Evolutionary conservation across 2,329 filamentous ascomycete genomes (phyloP).

Genomic region (Coniochaeta sp.): DNA sequence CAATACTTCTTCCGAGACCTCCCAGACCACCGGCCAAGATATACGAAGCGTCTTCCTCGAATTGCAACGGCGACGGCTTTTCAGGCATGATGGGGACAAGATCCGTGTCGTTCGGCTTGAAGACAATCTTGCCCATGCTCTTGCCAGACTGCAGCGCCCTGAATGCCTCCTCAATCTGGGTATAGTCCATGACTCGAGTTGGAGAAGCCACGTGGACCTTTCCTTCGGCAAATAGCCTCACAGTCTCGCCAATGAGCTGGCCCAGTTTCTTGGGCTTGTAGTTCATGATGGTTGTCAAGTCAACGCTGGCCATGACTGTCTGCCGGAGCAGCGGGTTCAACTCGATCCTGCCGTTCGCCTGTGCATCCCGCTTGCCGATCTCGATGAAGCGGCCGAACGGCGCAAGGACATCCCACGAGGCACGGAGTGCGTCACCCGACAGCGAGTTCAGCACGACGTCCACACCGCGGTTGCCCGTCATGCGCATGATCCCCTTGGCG

Average conservation of each 20-base stretch:
- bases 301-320: neutral
- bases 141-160: conserved; percentile 2
- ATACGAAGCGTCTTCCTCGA: conserved; percentile 3
- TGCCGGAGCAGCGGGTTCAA: neutral
- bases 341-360: conserved; percentile 16
- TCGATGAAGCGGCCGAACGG: conserved; percentile 36
- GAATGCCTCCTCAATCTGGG: conserved; percentile 1
- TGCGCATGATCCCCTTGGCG: conserved; percentile 16
- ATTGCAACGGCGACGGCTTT: neutral
- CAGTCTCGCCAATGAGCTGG: conserved; percentile 14
- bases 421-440: conserved; percentile 32
- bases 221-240: conserved; percentile 11
- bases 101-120: neutral
- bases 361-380: conserved; percentile 33
- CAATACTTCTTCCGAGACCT: conserved; percentile 30
- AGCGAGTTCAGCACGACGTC: conserved; percentile 33
- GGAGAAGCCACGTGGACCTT: neutral
- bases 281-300: neutral
- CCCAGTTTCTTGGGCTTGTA: conserved; percentile 9
- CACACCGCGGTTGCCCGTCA: conserved; percentile 23
- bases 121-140: conserved; percentile 5
- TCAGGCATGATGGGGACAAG: neutral
- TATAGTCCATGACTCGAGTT: neutral
- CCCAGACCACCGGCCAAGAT: conserved; percentile 31
- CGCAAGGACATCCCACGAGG: conserved; percentile 36